phyloP scores from a whole-genome alignment of 352 stramenopile genomes.

The Lagenidium sp. region DNA sequence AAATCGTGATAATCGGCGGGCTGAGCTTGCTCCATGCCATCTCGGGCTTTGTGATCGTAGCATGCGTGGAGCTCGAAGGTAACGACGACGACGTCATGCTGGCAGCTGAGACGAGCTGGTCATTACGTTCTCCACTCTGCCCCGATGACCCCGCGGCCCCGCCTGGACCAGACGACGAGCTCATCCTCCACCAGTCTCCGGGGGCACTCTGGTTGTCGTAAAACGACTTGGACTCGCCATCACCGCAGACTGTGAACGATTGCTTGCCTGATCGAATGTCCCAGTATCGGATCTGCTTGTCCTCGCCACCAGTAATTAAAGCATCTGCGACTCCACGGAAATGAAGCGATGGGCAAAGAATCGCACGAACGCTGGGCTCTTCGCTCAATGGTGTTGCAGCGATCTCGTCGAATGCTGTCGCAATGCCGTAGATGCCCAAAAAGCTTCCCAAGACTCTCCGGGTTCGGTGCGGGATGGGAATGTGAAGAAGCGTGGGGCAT shows the following conservation, averaged over 20 bases:
- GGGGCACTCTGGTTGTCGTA: slow-evolving; percentile 79
- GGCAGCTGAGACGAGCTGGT: slow-evolving; percentile 17
- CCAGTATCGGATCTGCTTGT: slow-evolving; percentile 96
- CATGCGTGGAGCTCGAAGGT: slow-evolving; percentile 1
- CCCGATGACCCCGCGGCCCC: slow-evolving; percentile 3
- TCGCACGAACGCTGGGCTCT: slow-evolving; percentile 78
- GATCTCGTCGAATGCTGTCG: slow-evolving; percentile 78
- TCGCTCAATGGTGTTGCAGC: slow-evolving; percentile 57
- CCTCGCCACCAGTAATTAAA: slow-evolving; percentile 92
- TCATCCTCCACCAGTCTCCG: slow-evolving; percentile 81
- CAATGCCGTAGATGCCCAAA: slow-evolving; percentile 73
- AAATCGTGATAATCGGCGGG: slow-evolving; percentile 76
- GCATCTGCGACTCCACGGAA: slow-evolving; percentile 71
- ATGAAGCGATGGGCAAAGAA: slow-evolving; percentile 84
- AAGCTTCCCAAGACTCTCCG: slow-evolving; percentile 66
- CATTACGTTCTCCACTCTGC: slow-evolving; percentile 13
- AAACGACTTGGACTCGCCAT: slow-evolving; percentile 76
- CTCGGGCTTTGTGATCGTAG: slow-evolving; percentile 63
- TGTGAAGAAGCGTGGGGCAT: slow-evolving; percentile 65
- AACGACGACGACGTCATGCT: slow-evolving; percentile 14
- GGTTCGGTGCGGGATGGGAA: slow-evolving; percentile 67
- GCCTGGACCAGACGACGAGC: slow-evolving; percentile 25
- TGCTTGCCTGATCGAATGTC: slow-evolving; percentile 91
- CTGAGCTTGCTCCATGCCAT: slow-evolving; percentile 84
- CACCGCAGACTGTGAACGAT: slow-evolving; percentile 91